A percentile compares a stretch with the other conserved stretches of the same genome.
These are phyloP conservation scores for Saitozyma sp. DNA, from an alignment of 768 basidiomycete species.

Conservation along the genomic window DNA sequence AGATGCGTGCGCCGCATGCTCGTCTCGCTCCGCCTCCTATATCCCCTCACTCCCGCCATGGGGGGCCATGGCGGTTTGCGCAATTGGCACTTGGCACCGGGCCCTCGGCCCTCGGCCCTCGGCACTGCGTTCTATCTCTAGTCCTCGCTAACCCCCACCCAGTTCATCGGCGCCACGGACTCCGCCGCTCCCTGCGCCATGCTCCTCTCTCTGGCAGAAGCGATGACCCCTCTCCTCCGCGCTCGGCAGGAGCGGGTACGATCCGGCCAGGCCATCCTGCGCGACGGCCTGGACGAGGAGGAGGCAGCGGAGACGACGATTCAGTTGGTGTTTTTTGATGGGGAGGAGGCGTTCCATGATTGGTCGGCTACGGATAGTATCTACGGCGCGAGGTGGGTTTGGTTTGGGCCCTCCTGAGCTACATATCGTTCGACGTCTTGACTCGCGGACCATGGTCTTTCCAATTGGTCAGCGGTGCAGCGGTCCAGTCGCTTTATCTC, in stretches of 20 bases:
- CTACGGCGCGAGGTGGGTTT: constrained; percentile 85
- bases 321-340: constrained; percentile 93
- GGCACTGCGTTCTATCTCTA: neutral
- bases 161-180: constrained; percentile 98
- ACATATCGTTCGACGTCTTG: no score
- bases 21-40: no score
- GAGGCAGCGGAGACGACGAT: constrained; percentile 73
- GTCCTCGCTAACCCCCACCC: constrained; percentile 11
- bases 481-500: no score
- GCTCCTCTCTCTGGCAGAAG: constrained; percentile 86
- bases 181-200: constrained; percentile 94
- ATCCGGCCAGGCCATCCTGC: constrained; percentile 60
- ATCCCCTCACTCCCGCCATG: no score
- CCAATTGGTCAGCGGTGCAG: no score
- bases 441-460: no score
- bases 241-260: constrained; percentile 61
- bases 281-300: constrained; percentile 63
- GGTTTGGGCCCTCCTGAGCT: no score
- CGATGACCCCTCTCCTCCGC: constrained; percentile 60
- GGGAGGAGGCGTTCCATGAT: constrained; percentile 88
- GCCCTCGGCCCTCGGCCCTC: no score
- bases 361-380: constrained; percentile 90
- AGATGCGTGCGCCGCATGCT: no score
- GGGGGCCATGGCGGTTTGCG: no score
- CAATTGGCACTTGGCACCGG: no score